Evolutionary conservation across 371 early-diverging fungal species (phyloP), one percentile per base, ranked within the genome.

Genomic region (Mucor irregularis): DNA sequence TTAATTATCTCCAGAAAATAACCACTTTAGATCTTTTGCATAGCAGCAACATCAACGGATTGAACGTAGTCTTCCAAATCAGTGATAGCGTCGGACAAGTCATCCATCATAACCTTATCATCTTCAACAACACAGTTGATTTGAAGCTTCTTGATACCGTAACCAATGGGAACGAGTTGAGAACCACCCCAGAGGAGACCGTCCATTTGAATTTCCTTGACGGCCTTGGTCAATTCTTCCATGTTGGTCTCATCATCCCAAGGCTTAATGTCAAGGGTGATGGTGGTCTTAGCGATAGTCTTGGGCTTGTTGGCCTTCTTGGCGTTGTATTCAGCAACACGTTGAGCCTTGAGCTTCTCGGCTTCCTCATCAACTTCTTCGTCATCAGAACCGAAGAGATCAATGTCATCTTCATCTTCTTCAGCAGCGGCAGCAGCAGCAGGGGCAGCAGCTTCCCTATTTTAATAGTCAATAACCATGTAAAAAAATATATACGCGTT

Each of bases 201-300:
- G 56, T 93, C 93, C 90, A 92, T 87, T 16, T 58, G 53, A 57
- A 97, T 90, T 43, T 61, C 71, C 62, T 84, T 81, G 78, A 97
- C 93, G 61, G 65, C 61, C 11, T 64, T 66, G 69, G 91, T 90
- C 64, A 97, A 71, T 40, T 73, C 92, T 25, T 75, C 83, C 80
- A 94, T 83, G 64, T 90, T 84, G 54, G 97, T 97, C 65, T 95
- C 95, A 77, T 94, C 94, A 80, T 96, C 97, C 97, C 97, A 97
- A 64, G 96, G 95, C 91, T 97, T 97, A 69, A 95, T 88, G 59
- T 97, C 97, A 38, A 94, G 83, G 65, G 89, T 85, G 71, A 95
- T 79, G 73, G 89, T 87, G 69, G 96, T 93, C 90, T 97, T 97
- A 76, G 96, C 96, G 64, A 82, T 83, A 53, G 87, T 78, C 80